phyloP scores from a whole-genome alignment of 192 early-diverging fungal genomes.

The Coemansia guatemalensis region DNA sequence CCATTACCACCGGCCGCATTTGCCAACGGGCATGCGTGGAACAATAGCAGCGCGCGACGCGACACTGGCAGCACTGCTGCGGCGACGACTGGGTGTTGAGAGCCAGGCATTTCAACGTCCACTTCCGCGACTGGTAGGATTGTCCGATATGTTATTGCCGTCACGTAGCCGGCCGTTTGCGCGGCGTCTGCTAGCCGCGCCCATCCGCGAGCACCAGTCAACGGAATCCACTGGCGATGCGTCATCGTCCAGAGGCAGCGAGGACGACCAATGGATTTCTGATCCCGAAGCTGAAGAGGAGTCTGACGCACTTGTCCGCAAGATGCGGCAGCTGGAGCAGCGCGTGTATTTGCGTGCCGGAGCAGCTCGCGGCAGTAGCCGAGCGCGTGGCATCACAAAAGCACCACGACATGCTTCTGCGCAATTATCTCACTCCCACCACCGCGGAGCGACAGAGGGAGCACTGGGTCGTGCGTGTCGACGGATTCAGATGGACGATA shows the following conservation, averaged over 20 bases:
- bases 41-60: background rate
- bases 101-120: background rate
- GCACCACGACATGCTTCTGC: slow-evolving; percentile 1
- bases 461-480: slow-evolving; percentile 19
- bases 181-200: background rate
- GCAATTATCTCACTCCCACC: slow-evolving; percentile 9
- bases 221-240: background rate
- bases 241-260: slow-evolving; percentile 2
- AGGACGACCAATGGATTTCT: slow-evolving; percentile 32
- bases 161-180: background rate
- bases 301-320: background rate
- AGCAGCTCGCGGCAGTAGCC: background rate
- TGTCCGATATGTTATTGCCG: background rate
- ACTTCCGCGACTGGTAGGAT: background rate
- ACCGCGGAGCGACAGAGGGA: slow-evolving; percentile 1
- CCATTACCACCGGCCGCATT: slow-evolving; percentile 40
- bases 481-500: slow-evolving; percentile 16
- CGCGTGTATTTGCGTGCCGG: slow-evolving; percentile 2
- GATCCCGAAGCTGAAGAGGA: slow-evolving; percentile 18
- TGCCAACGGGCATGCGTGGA: background rate
- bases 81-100: slow-evolving; percentile 1
- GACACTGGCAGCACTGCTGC: background rate
- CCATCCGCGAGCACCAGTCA: background rate
- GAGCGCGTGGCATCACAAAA: slow-evolving; percentile 3
- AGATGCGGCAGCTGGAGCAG: background rate